These are phyloP conservation scores for Aspergillus neotritici DNA, from an alignment of 2,329 filamentous ascomycete genomes.

Conservation along the genomic window DNA sequence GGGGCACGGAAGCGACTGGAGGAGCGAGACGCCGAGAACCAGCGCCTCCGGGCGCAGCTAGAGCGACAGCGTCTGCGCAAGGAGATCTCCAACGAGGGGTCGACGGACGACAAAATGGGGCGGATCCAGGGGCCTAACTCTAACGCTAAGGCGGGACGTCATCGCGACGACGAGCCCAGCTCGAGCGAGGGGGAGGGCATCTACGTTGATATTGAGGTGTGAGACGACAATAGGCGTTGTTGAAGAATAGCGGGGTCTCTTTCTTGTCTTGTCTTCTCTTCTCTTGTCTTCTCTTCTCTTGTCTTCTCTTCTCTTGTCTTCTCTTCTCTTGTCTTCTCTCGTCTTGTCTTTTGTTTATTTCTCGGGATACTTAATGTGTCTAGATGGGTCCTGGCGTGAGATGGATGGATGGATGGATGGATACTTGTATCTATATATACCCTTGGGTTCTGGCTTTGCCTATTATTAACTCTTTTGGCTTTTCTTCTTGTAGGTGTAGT, in stretches of 20 bases:
- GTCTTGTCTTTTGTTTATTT: too few relatives aligned
- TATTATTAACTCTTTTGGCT: background rate
- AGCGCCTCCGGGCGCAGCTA: slow-evolving; percentile 61
- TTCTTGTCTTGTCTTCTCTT: slow-evolving; percentile 14
- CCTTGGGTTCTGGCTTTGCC: background rate
- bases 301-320: slow-evolving; percentile 16
- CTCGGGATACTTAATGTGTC: too few relatives aligned
- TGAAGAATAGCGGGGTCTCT: slow-evolving; percentile 2
- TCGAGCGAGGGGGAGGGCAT: slow-evolving; percentile 36
- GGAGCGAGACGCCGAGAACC: slow-evolving; percentile 68
- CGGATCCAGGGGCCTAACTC: background rate
- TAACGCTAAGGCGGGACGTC: background rate
- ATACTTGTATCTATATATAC: slow-evolving; percentile 3
- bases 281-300: slow-evolving; percentile 1
- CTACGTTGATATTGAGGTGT: slow-evolving; percentile 36
- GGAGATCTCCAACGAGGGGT: slow-evolving; percentile 19
- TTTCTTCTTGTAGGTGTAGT: slow-evolving; percentile 11
- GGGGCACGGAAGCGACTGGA: slow-evolving; percentile 76
- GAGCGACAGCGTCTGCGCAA: slow-evolving; percentile 50
- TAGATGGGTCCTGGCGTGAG: too few relatives aligned
- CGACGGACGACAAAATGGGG: slow-evolving; percentile 13
- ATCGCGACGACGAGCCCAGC: slow-evolving; percentile 27
- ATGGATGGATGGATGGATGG: too few relatives aligned
- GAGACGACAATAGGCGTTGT: slow-evolving; percentile 1
- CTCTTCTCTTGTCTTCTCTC: background rate